Evolutionary conservation across 345 rosid species (phyloP).

Genomic region (Pistacia vera): DNA sequence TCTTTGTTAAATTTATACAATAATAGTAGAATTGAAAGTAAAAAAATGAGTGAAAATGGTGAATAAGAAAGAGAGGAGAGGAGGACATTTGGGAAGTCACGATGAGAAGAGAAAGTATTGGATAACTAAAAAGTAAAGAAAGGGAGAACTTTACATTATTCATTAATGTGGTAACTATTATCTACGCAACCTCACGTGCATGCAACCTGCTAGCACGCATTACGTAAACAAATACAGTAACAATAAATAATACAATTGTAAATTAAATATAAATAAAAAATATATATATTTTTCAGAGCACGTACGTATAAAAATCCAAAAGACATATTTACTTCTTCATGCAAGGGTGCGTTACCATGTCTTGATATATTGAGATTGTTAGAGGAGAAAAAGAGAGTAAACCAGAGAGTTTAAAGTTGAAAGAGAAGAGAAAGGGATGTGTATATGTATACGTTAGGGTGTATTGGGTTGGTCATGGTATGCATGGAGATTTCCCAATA

Average conservation of each 20-base stretch:
- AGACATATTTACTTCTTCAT: no score
- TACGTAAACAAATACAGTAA: neutral
- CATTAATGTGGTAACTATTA: constrained; percentile 14
- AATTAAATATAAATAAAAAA: no score
- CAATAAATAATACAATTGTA: neutral
- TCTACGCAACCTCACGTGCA: constrained; percentile 32
- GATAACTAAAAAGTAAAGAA: constrained; percentile 34
- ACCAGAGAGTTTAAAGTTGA: no score
- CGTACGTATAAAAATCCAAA: no score
- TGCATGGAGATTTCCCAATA: constrained; percentile 67
- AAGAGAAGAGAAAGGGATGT: no score
- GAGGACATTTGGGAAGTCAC: constrained; percentile 28
- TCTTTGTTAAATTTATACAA: no score
- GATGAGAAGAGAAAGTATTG: constrained; percentile 30
- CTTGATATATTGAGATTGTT: no score
- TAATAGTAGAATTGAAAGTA: no score
- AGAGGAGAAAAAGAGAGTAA: no score
- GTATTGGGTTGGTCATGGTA: constrained; percentile 28
- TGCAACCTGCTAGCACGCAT: constrained; percentile 15
- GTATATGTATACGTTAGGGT: neutral
- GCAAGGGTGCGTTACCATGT: no score
- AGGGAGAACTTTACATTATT: constrained; percentile 29
- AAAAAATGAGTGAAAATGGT: no score
- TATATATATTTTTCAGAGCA: no score
- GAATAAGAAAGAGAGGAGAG: neutral